phyloP scores from a whole-genome alignment of 106 monocot species.

The Iris macrosiphon region DNA sequence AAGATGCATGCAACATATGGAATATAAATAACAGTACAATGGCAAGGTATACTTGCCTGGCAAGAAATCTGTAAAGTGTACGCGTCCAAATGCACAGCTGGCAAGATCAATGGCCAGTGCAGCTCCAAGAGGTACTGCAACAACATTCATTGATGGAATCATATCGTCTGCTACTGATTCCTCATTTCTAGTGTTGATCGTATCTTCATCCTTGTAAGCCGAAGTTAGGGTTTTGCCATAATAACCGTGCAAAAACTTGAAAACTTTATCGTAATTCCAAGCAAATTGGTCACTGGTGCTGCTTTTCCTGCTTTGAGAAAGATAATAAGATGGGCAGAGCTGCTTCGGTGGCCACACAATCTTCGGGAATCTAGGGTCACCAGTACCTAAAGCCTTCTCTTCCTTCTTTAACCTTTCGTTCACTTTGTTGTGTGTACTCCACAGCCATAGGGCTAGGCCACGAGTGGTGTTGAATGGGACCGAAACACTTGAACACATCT shows the following conservation, averaged over 20 bases:
- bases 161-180: slow-evolving; percentile 24
- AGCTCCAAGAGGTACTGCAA: slow-evolving; percentile 78
- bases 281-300: slow-evolving; percentile 14
- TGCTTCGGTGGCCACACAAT: slow-evolving; percentile 71
- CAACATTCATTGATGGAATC: slow-evolving; percentile 37
- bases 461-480: slow-evolving; percentile 62
- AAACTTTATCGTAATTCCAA: slow-evolving; percentile 83
- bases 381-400: slow-evolving; percentile 50
- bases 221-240: slow-evolving; percentile 61
- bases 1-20: too few relatives aligned
- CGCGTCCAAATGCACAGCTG: slow-evolving; percentile 94
- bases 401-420: slow-evolving; percentile 80
- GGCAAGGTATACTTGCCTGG: too few relatives aligned
- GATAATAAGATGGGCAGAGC: slow-evolving; percentile 66
- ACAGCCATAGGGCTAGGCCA: slow-evolving; percentile 72
- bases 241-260: slow-evolving; percentile 60
- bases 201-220: slow-evolving; percentile 24
- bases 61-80: too few relatives aligned
- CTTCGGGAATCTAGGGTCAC: slow-evolving; percentile 82
- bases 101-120: slow-evolving; percentile 84
- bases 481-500: slow-evolving; percentile 79
- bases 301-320: slow-evolving; percentile 21
- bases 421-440: slow-evolving; percentile 86
- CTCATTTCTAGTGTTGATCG: slow-evolving; percentile 8
- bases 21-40: too few relatives aligned